Percentiles rank a stretch among this genome's conserved stretches.
Conservation (phyloP, 768 basidiomycete species). For the Candolleomyces efflorescens region DNA sequence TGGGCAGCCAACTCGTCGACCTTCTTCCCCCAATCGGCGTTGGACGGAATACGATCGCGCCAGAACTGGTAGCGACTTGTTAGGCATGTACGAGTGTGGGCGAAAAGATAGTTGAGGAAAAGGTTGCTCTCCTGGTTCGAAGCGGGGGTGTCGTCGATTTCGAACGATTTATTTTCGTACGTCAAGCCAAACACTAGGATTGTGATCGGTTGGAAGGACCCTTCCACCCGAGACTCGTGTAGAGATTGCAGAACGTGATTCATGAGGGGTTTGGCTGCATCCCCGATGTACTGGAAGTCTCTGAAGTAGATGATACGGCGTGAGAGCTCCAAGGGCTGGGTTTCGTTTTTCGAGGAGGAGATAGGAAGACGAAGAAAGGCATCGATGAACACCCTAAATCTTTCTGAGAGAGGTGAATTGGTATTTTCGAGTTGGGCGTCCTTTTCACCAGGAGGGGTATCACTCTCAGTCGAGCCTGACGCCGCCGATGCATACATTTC, state of each 20-base stretch:
- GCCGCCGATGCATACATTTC: not conserved
- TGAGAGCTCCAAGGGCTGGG: not conserved
- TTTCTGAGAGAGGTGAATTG: not conserved
- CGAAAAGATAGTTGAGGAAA: not conserved
- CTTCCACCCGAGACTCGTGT: not conserved
- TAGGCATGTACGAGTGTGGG: not conserved
- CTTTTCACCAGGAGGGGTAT: not conserved
- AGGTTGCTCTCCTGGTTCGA: not conserved
- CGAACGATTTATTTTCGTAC: not conserved
- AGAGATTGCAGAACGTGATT: conserved; percentile 2
- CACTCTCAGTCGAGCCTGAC: not conserved
- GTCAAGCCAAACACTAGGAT: not conserved
- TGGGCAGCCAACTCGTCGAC: not conserved
- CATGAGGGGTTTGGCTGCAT: conserved; percentile 4
- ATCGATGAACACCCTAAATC: not conserved
- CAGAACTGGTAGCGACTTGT: no score
- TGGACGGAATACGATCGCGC: not conserved
- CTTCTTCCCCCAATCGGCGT: not conserved
- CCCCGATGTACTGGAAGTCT: conserved; percentile 5
- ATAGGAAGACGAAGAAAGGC: not conserved
- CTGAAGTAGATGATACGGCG: conserved; percentile 8
- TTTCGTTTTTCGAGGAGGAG: not conserved
- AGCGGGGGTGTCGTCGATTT: not conserved
- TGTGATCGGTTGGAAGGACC: not conserved
- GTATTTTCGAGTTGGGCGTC: not conserved